Conservation (phyloP, 2,329 filamentous ascomycete genomes). For the Fusarium pseudocircinatum region DNA sequence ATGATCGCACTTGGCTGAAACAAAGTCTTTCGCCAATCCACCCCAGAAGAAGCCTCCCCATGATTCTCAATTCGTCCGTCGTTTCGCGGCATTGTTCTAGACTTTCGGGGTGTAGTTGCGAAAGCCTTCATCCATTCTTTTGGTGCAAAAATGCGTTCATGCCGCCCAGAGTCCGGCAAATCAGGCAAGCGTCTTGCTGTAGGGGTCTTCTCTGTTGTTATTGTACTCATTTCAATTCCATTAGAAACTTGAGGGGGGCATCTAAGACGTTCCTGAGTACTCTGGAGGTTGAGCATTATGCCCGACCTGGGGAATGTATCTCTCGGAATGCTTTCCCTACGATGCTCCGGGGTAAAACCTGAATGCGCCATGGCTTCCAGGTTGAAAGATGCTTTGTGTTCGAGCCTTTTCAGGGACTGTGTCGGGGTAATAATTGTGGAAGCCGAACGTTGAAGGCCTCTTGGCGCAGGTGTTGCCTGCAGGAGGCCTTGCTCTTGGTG, state of each 20-base stretch:
- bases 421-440: slow-evolving; percentile 37
- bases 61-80: neutral
- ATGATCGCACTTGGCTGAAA: neutral
- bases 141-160: slow-evolving; percentile 2
- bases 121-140: slow-evolving; percentile 18
- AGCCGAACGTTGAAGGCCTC: slow-evolving; percentile 18
- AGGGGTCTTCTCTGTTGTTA: neutral
- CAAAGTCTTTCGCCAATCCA: neutral
- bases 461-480: neutral
- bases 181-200: slow-evolving; percentile 6
- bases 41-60: neutral
- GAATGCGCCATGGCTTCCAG: slow-evolving; percentile 22
- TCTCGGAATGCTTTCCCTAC: neutral
- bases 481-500: neutral
- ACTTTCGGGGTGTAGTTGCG: slow-evolving; percentile 15
- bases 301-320: slow-evolving; percentile 11
- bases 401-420: slow-evolving; percentile 16
- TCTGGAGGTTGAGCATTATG: slow-evolving; percentile 26
- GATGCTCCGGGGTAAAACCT: slow-evolving; percentile 37
- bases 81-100: neutral
- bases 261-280: slow-evolving; percentile 24
- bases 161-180: neutral
- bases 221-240: neutral
- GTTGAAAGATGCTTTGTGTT: slow-evolving; percentile 21
- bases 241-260: neutral